A percentile compares a stretch with the other conserved stretches of the same genome.
Evolutionary conservation across 1,284 basidiomycete genomes (phyloP).

Genomic region (Pseudozyma sp.): DNA sequence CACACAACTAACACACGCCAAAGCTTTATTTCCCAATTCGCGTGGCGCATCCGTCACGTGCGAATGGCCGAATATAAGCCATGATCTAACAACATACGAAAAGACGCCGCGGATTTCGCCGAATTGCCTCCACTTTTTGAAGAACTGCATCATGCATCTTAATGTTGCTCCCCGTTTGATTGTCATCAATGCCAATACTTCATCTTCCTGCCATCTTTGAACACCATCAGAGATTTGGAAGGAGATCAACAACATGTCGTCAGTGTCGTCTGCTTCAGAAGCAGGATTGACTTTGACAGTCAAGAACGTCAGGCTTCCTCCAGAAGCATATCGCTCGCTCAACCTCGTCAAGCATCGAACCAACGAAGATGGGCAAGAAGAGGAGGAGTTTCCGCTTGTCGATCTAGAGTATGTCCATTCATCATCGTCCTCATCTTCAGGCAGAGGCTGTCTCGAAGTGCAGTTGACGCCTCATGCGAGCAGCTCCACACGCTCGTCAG

Average conservation of each 20-base stretch:
- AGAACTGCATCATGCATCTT: neutral
- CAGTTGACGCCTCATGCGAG: neutral
- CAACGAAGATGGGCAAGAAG: neutral
- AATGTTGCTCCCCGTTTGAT: neutral
- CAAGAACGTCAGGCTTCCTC: constrained; percentile 19
- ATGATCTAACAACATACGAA: constrained; percentile 7
- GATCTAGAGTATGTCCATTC: constrained; percentile 20
- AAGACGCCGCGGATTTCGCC: constrained; percentile 12
- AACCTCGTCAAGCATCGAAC: neutral
- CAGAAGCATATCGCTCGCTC: constrained; percentile 13
- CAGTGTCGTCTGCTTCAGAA: neutral
- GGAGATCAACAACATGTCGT: neutral
- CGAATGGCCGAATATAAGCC: neutral
- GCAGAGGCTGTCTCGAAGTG: constrained; percentile 6
- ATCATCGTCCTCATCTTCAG: neutral
- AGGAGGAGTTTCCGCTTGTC: constrained; percentile 12
- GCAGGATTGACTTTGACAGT: constrained; percentile 3
- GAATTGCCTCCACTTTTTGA: neutral
- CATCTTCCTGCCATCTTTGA: neutral
- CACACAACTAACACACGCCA: constrained; percentile 11
- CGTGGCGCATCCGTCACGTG: constrained; percentile 37
- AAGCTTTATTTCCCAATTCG: constrained; percentile 5
- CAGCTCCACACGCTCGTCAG: neutral
- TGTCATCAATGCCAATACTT: neutral
- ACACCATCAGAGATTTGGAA: neutral